Evolutionary conservation across 2,329 filamentous ascomycete species (phyloP).

Genomic region (Dendrostoma leiphaemia): DNA sequence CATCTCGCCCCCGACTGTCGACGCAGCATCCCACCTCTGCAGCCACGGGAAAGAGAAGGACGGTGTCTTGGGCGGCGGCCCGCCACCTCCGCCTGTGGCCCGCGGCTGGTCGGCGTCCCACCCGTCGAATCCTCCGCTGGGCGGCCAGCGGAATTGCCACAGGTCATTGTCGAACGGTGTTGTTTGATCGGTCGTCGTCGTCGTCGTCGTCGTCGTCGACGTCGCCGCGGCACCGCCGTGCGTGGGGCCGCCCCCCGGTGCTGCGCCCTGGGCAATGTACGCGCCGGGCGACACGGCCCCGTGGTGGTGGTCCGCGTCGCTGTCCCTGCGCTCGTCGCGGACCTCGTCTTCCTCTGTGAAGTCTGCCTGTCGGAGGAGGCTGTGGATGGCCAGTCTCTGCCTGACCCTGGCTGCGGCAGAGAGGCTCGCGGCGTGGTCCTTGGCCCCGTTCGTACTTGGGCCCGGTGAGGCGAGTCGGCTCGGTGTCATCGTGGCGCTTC

Average conservation of each 20-base stretch:
- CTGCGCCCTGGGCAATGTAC: background rate
- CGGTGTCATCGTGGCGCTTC: background rate
- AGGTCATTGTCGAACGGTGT: background rate
- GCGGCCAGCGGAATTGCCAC: constrained; percentile 8
- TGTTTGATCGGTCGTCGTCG: background rate
- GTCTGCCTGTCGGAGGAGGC: constrained; percentile 26
- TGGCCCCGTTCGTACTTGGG: constrained; percentile 10
- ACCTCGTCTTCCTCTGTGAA: constrained; percentile 26
- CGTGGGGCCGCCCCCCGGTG: too few relatives aligned
- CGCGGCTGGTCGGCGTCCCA: background rate
- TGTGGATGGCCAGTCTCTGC: constrained; percentile 28
- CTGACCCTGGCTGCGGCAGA: constrained; percentile 23
- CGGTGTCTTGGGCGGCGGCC: background rate
- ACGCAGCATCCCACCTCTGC: constrained; percentile 9
- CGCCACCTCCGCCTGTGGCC: background rate
- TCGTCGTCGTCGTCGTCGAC: background rate
- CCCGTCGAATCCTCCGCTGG: background rate
- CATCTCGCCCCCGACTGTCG: constrained; percentile 2
- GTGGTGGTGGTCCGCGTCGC: background rate
- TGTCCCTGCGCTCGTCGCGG: background rate
- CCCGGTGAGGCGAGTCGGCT: constrained; percentile 6
- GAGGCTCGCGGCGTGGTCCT: constrained; percentile 7
- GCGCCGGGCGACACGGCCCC: background rate
- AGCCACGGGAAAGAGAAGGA: constrained; percentile 16
- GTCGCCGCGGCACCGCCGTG: too few relatives aligned